phyloP scores from a whole-genome alignment of 2,329 filamentous ascomycete genomes.

The Ceratocystis albifundus region DNA sequence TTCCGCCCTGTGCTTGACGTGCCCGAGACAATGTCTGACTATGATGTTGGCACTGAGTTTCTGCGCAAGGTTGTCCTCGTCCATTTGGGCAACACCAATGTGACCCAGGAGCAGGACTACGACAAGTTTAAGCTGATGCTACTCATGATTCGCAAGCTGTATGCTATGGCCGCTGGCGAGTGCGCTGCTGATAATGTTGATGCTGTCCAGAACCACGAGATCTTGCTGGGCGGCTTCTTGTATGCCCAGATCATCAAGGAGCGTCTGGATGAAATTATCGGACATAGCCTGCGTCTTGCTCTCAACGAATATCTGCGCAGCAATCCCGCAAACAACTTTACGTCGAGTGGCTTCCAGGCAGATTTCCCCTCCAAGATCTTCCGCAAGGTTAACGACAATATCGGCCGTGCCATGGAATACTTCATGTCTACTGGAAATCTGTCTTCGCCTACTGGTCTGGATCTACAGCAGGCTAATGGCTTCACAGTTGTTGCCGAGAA shows the following conservation, averaged over 20 bases:
- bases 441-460: conserved; percentile 78
- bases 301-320: conserved; percentile 48
- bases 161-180: conserved; percentile 82
- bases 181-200: conserved; percentile 93
- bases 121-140: conserved; percentile 92
- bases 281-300: conserved; percentile 39
- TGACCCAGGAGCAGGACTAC: conserved; percentile 69
- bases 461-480: conserved; percentile 86
- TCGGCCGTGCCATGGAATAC: conserved; percentile 81
- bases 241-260: conserved; percentile 96
- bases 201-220: conserved; percentile 91
- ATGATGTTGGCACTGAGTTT: conserved; percentile 85
- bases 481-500: conserved; percentile 97
- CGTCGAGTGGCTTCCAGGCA: conserved; percentile 61
- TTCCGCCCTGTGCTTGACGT: conserved; percentile 82
- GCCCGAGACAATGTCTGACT: conserved; percentile 70
- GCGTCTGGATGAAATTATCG: conserved; percentile 76
- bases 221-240: conserved; percentile 82
- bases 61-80: conserved; percentile 80
- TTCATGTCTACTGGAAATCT: conserved; percentile 94
- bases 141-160: conserved; percentile 94
- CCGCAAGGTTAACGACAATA: conserved; percentile 70
- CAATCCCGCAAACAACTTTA: conserved; percentile 57
- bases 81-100: conserved; percentile 75
- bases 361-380: conserved; percentile 74